phyloP scores from a whole-genome alignment of 768 basidiomycete genomes.

The Phanerodontia chrysosporium region DNA sequence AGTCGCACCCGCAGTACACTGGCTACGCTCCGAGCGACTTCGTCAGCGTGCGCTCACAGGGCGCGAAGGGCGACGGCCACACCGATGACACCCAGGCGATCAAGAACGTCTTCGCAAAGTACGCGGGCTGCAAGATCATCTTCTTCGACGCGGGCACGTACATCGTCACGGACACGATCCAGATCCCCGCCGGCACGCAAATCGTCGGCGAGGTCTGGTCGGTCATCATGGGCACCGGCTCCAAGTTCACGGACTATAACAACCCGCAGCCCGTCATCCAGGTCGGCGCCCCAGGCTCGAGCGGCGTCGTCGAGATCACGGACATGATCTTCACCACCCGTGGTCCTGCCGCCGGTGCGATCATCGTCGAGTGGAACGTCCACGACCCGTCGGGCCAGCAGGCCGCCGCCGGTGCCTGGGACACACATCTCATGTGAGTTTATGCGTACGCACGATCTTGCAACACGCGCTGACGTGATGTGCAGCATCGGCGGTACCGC shows the following conservation, averaged over 20 bases:
- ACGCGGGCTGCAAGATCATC: constrained; percentile 71
- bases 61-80: constrained; percentile 57
- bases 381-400: constrained; percentile 44
- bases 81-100: constrained; percentile 75
- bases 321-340: constrained; percentile 42
- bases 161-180: constrained; percentile 41
- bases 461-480: background rate
- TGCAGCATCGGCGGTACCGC: constrained; percentile 24
- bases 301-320: constrained; percentile 39
- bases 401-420: constrained; percentile 49
- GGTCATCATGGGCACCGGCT: constrained; percentile 41
- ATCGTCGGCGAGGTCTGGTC: constrained; percentile 50
- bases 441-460: background rate
- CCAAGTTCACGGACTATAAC: constrained; percentile 34
- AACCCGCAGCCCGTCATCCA: constrained; percentile 39
- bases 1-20: constrained; percentile 55
- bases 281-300: constrained; percentile 35
- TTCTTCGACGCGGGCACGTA: constrained; percentile 72
- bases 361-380: constrained; percentile 58
- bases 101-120: constrained; percentile 58
- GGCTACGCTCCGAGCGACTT: constrained; percentile 59
- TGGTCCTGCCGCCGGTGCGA: constrained; percentile 48
- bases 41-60: constrained; percentile 64
- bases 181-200: constrained; percentile 42
- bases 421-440: constrained; percentile 35